Evolutionary conservation across 2,329 filamentous ascomycete species (phyloP), one percentile per base, ranked within the genome.

Genomic region (Podosphaera xanthii): DNA sequence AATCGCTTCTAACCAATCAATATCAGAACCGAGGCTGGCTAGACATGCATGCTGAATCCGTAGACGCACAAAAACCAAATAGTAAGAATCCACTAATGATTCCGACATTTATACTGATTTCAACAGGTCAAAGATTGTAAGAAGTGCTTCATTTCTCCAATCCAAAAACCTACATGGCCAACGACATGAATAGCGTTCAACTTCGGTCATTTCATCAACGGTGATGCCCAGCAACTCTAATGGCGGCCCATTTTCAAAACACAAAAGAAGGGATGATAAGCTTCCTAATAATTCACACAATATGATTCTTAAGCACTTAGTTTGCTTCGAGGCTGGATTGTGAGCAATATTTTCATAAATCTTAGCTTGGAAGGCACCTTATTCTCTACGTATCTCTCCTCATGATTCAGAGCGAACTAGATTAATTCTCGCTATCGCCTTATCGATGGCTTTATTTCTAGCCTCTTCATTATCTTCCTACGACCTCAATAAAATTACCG

Each of bases 11-110:
- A 34, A 48, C 58, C 44, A 34, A 46, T 31, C 4, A n/a, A 22
- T 4, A 2, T 35, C 77, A 92, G 74, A 97, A 97, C 68, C 80
- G 82, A 49, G 92, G 91, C 61, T 98, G 90, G 89, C 80, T 86
- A 1, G 82, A 81, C 14, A 90, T 94, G 85, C 85, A 91, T 67
- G 81, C 81, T 10, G 91, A 98, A 72, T 91, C 84, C 0, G 74
- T 97, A 9, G 91, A 97, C 69, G 88, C 90, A 2, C 22, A 81
- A 82, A 64, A 81, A 82, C 59, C 89, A 96, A 70, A 81, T 82
- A 70, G 86, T 86, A 75, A 67, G 72, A 69, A 54, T 61, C 10
- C 22, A 10, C 12, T 42, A 35, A 1, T 10, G 10, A 12, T 14
- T 14, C 14, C 44, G 9, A 5, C 36, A 35, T 44, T 54, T 31